Evolutionary conservation across 306 rosid species (phyloP).

Genomic region (Quercus alba): DNA sequence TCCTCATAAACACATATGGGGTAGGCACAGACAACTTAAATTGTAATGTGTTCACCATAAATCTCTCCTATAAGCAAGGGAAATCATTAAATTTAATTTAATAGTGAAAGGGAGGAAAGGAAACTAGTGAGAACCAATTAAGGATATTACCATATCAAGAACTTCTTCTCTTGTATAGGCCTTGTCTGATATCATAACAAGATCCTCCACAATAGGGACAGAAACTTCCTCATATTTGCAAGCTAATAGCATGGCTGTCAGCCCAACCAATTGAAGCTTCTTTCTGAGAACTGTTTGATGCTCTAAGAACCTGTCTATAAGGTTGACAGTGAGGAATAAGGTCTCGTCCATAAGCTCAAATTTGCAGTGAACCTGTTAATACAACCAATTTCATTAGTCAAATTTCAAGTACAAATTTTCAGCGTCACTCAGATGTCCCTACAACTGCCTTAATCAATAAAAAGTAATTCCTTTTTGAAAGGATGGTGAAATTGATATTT

Average conservation of each 20-base stretch:
- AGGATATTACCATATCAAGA: constrained; percentile 27
- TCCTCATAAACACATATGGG: constrained; percentile 40
- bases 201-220: constrained; percentile 43
- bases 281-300: constrained; percentile 27
- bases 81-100: constrained; percentile 11
- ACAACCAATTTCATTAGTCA: background rate
- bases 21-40: constrained; percentile 43
- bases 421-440: background rate
- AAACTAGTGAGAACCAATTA: background rate
- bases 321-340: constrained; percentile 40
- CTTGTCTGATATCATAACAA: constrained; percentile 39
- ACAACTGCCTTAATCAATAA: background rate
- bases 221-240: constrained; percentile 47
- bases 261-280: constrained; percentile 48
- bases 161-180: constrained; percentile 40
- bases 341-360: constrained; percentile 42
- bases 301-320: constrained; percentile 46
- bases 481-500: background rate
- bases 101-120: background rate
- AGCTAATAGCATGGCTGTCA: constrained; percentile 44
- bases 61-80: constrained; percentile 29
- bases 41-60: constrained; percentile 41
- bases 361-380: constrained; percentile 49
- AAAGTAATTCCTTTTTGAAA: background rate
- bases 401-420: background rate